These are phyloP conservation scores for Schizosaccharomyces osmophilus DNA, from an alignment of 805 yeast species.

Conservation along the genomic window DNA sequence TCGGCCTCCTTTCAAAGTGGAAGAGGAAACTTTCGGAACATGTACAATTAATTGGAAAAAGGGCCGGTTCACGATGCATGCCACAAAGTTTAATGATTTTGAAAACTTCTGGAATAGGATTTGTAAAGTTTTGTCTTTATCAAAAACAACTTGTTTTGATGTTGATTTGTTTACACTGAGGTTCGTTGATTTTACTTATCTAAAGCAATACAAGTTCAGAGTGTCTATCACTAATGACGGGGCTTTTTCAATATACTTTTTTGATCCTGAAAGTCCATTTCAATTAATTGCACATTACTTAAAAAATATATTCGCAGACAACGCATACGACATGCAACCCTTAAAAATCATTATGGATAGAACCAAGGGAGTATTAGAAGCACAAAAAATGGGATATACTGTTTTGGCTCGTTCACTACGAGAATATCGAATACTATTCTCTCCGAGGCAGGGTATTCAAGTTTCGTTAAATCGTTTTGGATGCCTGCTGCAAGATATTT, in stretches of 20 bases:
- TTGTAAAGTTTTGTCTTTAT: neutral
- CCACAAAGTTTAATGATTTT: neutral
- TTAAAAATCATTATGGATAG: neutral
- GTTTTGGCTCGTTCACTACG: neutral
- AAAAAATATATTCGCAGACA: neutral
- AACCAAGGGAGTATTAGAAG: neutral
- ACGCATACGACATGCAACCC: neutral
- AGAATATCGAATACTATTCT: neutral
- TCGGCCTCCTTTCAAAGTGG: neutral
- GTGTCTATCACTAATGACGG: neutral
- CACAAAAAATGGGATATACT: neutral
- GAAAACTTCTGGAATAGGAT: neutral
- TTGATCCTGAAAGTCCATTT: neutral
- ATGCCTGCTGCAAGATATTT: neutral
- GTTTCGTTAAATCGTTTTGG: neutral
- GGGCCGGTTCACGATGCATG: neutral
- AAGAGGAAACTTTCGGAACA: neutral
- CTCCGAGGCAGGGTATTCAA: neutral
- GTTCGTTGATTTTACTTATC: neutral
- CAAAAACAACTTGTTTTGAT: neutral
- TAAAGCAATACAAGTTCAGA: neutral
- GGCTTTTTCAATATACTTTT: neutral
- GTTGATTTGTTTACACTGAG: neutral
- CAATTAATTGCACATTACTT: neutral
- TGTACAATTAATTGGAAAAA: neutral